These are phyloP conservation scores for Botryotinia convoluta DNA, from an alignment of 2,329 filamentous ascomycete genomes.

Conservation along the genomic window DNA sequence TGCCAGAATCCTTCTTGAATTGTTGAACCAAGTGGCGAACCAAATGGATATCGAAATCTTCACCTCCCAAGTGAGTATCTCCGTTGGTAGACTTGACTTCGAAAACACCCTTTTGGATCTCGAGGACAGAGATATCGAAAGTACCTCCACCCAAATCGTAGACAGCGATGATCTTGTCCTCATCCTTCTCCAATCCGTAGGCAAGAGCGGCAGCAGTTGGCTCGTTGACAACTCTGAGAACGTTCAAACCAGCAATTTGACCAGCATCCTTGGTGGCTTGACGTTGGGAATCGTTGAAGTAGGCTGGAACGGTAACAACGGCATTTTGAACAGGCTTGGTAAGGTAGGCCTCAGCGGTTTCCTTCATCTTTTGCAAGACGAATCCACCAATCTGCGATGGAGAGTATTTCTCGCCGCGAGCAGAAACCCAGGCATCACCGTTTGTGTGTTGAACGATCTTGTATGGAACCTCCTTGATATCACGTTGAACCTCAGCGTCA, in stretches of 20 bases:
- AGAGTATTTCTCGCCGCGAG: constrained; percentile 92
- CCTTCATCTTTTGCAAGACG: constrained; percentile 98
- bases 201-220: constrained; percentile 93
- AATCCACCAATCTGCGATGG: constrained; percentile 98
- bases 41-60: constrained; percentile 94
- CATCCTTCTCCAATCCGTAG: constrained; percentile 94
- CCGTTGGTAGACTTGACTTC: constrained; percentile 99
- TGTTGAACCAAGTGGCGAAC: constrained; percentile 91
- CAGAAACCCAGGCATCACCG: constrained; percentile 93
- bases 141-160: constrained; percentile 99
- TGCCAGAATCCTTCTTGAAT: constrained; percentile 93
- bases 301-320: constrained; percentile 93
- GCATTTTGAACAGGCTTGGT: constrained; percentile 91
- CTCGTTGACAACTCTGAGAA: constrained; percentile 97
- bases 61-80: constrained; percentile 97
- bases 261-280: constrained; percentile 98
- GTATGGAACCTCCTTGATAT: constrained; percentile 97
- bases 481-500: constrained; percentile 89
- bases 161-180: constrained; percentile 85
- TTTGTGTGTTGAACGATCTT: constrained; percentile 98
- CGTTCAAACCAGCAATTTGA: constrained; percentile 93
- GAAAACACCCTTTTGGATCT: constrained; percentile 97
- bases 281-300: constrained; percentile 98
- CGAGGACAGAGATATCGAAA: constrained; percentile 97
- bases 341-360: constrained; percentile 92